A percentile compares a stretch with the other conserved stretches of the same genome.
phyloP scores from a whole-genome alignment of 257 asterid genomes.

The Rubia yunnanensis region DNA sequence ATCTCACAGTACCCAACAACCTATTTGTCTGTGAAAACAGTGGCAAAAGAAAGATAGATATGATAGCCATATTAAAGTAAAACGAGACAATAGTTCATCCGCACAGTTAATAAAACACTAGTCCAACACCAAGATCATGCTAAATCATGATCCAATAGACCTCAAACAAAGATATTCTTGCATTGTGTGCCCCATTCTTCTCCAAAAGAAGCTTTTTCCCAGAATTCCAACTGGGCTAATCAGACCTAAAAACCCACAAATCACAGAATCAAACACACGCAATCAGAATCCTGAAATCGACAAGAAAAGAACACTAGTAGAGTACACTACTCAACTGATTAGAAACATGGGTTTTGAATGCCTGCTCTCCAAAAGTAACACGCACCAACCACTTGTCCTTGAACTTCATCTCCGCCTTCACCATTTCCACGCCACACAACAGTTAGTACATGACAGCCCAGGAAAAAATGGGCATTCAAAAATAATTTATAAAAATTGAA shows the following conservation, averaged over 20 bases:
- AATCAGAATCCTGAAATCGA: neutral
- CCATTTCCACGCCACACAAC: no score
- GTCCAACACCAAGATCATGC: neutral
- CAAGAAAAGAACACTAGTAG: neutral
- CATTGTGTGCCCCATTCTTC: slow-evolving; percentile 75
- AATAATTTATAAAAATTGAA: no score
- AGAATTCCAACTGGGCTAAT: slow-evolving; percentile 84
- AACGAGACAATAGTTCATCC: neutral
- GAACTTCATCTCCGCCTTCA: no score
- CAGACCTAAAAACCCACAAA: slow-evolving; percentile 49
- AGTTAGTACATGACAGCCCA: no score
- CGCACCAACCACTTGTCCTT: no score
- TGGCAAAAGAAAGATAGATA: slow-evolving; percentile 10
- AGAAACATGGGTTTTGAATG: slow-evolving; percentile 66
- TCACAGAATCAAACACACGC: neutral
- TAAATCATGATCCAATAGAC: slow-evolving; percentile 28
- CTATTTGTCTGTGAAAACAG: slow-evolving; percentile 73
- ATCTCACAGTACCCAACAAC: slow-evolving; percentile 83
- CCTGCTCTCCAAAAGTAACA: slow-evolving; percentile 89
- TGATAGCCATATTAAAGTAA: no score
- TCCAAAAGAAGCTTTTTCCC: slow-evolving; percentile 91
- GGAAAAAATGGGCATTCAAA: no score
- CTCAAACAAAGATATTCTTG: slow-evolving; percentile 87
- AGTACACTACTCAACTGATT: slow-evolving; percentile 50
- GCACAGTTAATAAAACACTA: neutral